These are phyloP conservation scores for Amanita polypyramis DNA, from an alignment of 768 basidiomycete species.

Conservation along the genomic window DNA sequence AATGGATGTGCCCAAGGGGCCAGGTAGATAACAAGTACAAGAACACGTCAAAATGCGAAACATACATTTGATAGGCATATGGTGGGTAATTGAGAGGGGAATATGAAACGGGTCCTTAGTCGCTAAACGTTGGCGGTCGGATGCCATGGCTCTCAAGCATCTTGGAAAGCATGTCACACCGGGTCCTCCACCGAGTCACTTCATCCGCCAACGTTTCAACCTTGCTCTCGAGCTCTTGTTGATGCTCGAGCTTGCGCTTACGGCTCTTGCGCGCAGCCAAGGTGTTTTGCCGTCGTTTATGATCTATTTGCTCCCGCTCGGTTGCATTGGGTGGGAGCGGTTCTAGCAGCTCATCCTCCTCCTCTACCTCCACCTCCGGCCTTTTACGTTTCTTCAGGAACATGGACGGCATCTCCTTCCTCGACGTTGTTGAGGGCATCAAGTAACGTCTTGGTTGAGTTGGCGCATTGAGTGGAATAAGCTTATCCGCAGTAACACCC, in stretches of 20 bases:
- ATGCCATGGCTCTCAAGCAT: constrained; percentile 3
- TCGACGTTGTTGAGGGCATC: constrained; percentile 56
- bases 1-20: too few species aligned
- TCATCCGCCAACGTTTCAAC: constrained; percentile 35
- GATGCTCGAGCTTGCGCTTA: constrained; percentile 64
- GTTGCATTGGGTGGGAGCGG: constrained; percentile 27
- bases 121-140: background rate
- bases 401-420: constrained; percentile 59
- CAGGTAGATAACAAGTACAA: too few species aligned
- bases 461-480: constrained; percentile 66
- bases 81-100: background rate
- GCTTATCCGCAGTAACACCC: constrained; percentile 47
- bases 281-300: constrained; percentile 73
- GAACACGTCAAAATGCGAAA: background rate
- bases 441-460: constrained; percentile 63
- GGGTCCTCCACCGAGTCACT: constrained; percentile 4
- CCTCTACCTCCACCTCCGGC: constrained; percentile 31
- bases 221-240: constrained; percentile 47
- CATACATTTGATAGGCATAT: background rate
- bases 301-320: constrained; percentile 59
- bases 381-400: constrained; percentile 58
- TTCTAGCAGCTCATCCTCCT: constrained; percentile 35
- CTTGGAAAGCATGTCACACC: constrained; percentile 18
- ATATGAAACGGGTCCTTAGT: background rate
- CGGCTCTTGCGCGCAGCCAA: constrained; percentile 69